Percentiles rank a stretch among this genome's conserved stretches.
Evolutionary conservation across 352 stramenopile genomes (phyloP).

Genomic region (Nothophytophthora sp.): DNA sequence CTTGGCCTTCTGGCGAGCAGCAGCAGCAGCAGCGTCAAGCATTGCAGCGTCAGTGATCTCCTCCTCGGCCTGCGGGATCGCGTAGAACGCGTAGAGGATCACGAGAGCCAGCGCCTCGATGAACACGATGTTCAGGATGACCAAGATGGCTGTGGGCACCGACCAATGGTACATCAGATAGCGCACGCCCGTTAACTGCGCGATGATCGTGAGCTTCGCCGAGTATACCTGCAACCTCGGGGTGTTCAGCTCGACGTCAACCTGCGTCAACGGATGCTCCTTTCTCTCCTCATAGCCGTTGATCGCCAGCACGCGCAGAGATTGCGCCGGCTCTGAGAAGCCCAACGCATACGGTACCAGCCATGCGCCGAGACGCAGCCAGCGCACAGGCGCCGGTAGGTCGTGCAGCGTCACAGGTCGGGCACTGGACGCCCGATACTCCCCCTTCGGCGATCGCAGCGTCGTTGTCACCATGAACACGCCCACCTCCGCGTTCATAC

Average conservation of each 20-base stretch:
- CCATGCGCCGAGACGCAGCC: conserved; percentile 44
- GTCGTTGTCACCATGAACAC: conserved; percentile 79
- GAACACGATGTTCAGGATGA: conserved; percentile 83
- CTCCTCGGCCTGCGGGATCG: conserved; percentile 36
- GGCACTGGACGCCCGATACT: conserved; percentile 47
- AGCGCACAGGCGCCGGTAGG: conserved; percentile 58
- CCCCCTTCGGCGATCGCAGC: conserved; percentile 26
- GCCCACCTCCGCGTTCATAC: conserved; percentile 61
- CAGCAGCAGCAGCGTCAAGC: conserved; percentile 19
- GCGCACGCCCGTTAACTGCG: conserved; percentile 75
- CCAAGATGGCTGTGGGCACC: conserved; percentile 60
- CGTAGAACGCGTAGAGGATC: conserved; percentile 70
- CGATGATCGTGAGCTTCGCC: conserved; percentile 79
- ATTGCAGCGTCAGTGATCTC: conserved; percentile 9
- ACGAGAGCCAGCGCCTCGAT: conserved; percentile 64
- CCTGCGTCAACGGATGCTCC: conserved; percentile 46
- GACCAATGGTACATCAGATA: conserved; percentile 91
- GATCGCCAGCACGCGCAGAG: conserved; percentile 50
- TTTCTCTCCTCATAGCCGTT: conserved; percentile 71
- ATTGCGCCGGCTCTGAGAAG: conserved; percentile 61
- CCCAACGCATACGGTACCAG: conserved; percentile 56
- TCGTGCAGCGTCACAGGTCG: conserved; percentile 65
- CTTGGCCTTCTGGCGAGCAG: conserved; percentile 26
- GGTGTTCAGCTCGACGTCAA: conserved; percentile 65
- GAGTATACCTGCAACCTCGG: conserved; percentile 70